Conservation (phyloP, 2,329 filamentous ascomycete species). For the Colletotrichum magnum region DNA sequence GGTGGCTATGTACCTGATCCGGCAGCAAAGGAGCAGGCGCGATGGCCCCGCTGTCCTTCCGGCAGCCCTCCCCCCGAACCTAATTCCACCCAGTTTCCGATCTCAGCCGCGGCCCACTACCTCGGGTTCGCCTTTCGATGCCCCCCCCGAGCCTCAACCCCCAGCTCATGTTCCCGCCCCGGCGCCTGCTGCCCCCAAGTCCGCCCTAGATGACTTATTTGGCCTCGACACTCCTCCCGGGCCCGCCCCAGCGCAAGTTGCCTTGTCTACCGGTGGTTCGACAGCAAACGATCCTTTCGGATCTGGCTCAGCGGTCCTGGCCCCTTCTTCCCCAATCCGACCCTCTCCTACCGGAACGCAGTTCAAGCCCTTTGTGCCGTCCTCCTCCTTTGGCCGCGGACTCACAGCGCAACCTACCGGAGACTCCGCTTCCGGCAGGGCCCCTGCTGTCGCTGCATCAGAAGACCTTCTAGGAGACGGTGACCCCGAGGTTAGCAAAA, state of each 20-base stretch:
- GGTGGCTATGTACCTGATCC: constrained; percentile 96
- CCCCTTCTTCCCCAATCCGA: constrained; percentile 68
- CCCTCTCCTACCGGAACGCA: constrained; percentile 63
- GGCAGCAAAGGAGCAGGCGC: constrained; percentile 85
- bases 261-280: constrained; percentile 83
- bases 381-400: constrained; percentile 90
- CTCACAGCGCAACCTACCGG: constrained; percentile 85
- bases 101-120: constrained; percentile 67
- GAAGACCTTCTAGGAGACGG: constrained; percentile 94
- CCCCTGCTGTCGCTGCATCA: constrained; percentile 61
- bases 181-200: constrained; percentile 71
- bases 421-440: constrained; percentile 62
- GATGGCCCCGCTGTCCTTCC: constrained; percentile 76
- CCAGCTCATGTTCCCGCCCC: constrained; percentile 45
- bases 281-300: constrained; percentile 74
- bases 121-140: constrained; percentile 68
- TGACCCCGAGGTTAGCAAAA: constrained; percentile 90
- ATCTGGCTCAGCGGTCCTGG: constrained; percentile 61
- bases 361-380: constrained; percentile 94
- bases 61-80: constrained; percentile 80
- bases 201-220: constrained; percentile 93
- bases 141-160: constrained; percentile 50
- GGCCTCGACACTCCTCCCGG: constrained; percentile 77
- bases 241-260: constrained; percentile 67
- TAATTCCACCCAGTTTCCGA: constrained; percentile 91